phyloP scores from a whole-genome alignment of 768 basidiomycete genomes.

The Jaapia argillacea region DNA sequence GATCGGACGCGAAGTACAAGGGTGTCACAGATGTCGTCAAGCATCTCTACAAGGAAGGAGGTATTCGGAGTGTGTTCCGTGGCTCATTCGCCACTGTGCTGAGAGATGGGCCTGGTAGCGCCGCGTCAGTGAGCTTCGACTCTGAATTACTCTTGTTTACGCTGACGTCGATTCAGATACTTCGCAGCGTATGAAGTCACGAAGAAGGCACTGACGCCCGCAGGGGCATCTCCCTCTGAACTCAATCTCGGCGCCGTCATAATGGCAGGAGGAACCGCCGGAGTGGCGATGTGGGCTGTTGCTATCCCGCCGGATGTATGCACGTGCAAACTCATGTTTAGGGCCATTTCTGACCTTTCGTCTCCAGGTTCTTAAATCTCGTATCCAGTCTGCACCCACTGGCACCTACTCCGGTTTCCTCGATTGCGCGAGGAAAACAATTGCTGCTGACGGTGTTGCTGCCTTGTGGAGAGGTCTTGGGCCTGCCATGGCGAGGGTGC shows the following conservation, averaged over 20 bases:
- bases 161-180: constrained; percentile 46
- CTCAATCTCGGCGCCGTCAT: constrained; percentile 83
- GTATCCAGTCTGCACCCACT: constrained; percentile 91
- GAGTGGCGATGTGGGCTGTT: constrained; percentile 96
- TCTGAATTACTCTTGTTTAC: constrained; percentile 1
- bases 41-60: constrained; percentile 91
- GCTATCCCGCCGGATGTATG: constrained; percentile 69
- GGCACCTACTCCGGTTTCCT: constrained; percentile 94
- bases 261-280: constrained; percentile 87
- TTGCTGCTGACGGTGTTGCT: constrained; percentile 75
- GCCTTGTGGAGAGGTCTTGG: constrained; percentile 98
- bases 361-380: constrained; percentile 83
- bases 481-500: constrained; percentile 88
- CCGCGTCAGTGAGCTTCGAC: constrained; percentile 54
- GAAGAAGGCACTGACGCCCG: constrained; percentile 79
- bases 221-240: constrained; percentile 67
- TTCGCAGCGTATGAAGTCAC: constrained; percentile 95
- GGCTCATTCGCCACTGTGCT: constrained; percentile 91
- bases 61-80: constrained; percentile 82
- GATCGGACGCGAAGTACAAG: constrained; percentile 61
- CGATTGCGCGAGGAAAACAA: constrained; percentile 88
- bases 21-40: constrained; percentile 88
- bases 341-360: too few relatives aligned
- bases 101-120: constrained; percentile 93
- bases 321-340: not conserved